phyloP scores from a whole-genome alignment of 345 rosid species.

The Gossypium longicalyx region DNA sequence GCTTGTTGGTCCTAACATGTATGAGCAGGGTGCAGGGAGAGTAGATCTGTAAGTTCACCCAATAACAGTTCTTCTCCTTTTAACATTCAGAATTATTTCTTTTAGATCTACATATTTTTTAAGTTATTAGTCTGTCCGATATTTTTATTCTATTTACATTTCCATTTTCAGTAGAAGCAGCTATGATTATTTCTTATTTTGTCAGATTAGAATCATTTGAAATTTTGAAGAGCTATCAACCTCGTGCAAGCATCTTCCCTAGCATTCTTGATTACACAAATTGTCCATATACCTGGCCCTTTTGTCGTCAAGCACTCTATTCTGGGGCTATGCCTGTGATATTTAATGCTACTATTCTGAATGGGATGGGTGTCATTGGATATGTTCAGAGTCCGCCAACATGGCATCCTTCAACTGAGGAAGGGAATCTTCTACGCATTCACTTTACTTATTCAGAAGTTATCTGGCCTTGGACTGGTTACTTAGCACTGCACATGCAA shows the following conservation, averaged over 20 bases:
- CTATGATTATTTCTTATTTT: slow-evolving; percentile 30
- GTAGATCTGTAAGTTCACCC: slow-evolving; percentile 75
- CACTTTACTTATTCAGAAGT: slow-evolving; percentile 76
- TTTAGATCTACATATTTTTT: neutral
- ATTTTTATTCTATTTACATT: slow-evolving; percentile 9
- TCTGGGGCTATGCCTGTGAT: slow-evolving; percentile 96
- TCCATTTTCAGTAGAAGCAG: slow-evolving; percentile 8
- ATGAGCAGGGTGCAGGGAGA: slow-evolving; percentile 98
- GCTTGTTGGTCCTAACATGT: slow-evolving; percentile 92
- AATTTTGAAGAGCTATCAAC: slow-evolving; percentile 80
- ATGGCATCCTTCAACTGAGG: slow-evolving; percentile 86
- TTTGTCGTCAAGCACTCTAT: slow-evolving; percentile 92
- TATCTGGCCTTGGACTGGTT: slow-evolving; percentile 99
- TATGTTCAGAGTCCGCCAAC: slow-evolving; percentile 73
- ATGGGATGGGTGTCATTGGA: slow-evolving; percentile 97
- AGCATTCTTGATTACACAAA: slow-evolving; percentile 71
- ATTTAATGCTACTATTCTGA: slow-evolving; percentile 82
- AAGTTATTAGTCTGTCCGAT: neutral
- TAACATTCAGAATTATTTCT: slow-evolving; percentile 8
- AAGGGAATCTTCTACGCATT: slow-evolving; percentile 82
- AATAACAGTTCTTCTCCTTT: neutral
- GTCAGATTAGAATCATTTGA: slow-evolving; percentile 97
- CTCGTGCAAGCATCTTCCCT: slow-evolving; percentile 96
- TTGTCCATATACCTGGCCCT: slow-evolving; percentile 99
- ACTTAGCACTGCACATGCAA: slow-evolving; percentile 94